Evolutionary conservation across 345 rosid genomes (phyloP).

Genomic region (Arabis alpina): DNA sequence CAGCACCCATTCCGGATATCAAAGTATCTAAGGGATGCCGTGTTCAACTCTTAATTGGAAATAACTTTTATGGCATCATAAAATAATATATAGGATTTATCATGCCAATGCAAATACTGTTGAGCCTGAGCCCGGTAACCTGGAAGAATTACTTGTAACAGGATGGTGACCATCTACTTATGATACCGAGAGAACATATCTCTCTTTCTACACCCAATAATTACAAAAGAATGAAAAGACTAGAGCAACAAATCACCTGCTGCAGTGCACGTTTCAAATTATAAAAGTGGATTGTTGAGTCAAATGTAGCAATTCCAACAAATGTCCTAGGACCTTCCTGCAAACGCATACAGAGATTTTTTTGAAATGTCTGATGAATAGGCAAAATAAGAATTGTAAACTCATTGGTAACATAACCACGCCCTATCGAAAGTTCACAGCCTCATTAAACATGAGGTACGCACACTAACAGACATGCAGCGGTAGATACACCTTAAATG

Average conservation of each 20-base stretch:
- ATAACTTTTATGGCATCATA: conserved; percentile 7
- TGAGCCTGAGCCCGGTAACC: conserved; percentile 16
- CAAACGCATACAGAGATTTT: conserved; percentile 23
- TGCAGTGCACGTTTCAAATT: conserved; percentile 94
- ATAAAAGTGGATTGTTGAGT: conserved; percentile 93
- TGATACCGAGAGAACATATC: conserved; percentile 9
- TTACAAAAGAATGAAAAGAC: conserved; percentile 19
- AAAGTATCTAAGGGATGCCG: conserved; percentile 9
- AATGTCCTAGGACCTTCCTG: conserved; percentile 98
- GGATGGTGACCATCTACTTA: conserved; percentile 3
- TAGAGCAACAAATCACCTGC: conserved; percentile 55
- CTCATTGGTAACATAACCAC: background rate
- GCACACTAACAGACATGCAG: conserved; percentile 23
- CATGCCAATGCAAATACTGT: background rate
- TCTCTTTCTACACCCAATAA: conserved; percentile 19
- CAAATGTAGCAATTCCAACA: conserved; percentile 98
- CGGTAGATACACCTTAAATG: conserved; percentile 9
- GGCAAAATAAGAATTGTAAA: background rate
- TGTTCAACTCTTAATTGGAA: conserved; percentile 14
- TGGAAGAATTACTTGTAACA: conserved; percentile 15
- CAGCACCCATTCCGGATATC: background rate
- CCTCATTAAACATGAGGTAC: conserved; percentile 22
- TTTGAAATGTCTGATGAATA: conserved; percentile 15
- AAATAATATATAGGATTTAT: background rate
- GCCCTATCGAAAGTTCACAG: conserved; percentile 11